phyloP scores from a whole-genome alignment of 306 rosid genomes.

The Castanea mollissima region DNA sequence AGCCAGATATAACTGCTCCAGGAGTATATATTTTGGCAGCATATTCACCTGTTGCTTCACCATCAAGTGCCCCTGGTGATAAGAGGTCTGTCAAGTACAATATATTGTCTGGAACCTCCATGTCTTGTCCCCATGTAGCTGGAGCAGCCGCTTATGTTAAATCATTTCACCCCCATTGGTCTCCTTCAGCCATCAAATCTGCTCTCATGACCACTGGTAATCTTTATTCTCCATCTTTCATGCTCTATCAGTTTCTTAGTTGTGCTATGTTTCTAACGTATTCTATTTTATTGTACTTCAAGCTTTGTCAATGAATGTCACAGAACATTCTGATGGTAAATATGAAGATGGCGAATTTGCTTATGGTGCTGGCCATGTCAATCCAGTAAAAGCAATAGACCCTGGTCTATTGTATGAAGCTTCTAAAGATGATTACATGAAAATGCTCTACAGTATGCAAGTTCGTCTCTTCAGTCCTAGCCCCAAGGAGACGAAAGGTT shows the following conservation, averaged over 20 bases:
- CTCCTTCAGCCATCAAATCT: constrained; percentile 27
- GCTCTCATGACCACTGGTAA: constrained; percentile 27
- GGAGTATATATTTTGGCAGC: constrained; percentile 33
- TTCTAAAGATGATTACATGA: constrained; percentile 22
- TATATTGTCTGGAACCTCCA: constrained; percentile 34
- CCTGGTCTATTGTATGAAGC: constrained; percentile 42
- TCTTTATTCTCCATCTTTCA: too few relatives aligned
- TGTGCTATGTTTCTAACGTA: background rate
- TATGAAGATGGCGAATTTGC: constrained; percentile 20
- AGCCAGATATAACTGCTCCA: constrained; percentile 36
- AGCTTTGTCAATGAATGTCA: constrained; percentile 24
- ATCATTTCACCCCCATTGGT: constrained; percentile 30
- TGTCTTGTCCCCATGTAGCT: constrained; percentile 35
- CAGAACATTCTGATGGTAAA: background rate
- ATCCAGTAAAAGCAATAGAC: constrained; percentile 20
- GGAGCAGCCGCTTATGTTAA: constrained; percentile 33
- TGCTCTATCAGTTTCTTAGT: too few relatives aligned
- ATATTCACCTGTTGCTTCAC: constrained; percentile 15
- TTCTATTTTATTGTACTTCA: background rate
- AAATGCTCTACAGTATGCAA: constrained; percentile 16
- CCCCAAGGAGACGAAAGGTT: background rate
- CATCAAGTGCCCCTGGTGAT: background rate
- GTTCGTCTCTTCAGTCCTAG: background rate
- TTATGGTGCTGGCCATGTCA: constrained; percentile 29
- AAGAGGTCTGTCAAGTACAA: constrained; percentile 11